A percentile compares a stretch with the other conserved stretches of the same genome.
These are phyloP conservation scores for Trichoderma gracile DNA, from an alignment of 2,329 filamentous ascomycete species.

Conservation along the genomic window DNA sequence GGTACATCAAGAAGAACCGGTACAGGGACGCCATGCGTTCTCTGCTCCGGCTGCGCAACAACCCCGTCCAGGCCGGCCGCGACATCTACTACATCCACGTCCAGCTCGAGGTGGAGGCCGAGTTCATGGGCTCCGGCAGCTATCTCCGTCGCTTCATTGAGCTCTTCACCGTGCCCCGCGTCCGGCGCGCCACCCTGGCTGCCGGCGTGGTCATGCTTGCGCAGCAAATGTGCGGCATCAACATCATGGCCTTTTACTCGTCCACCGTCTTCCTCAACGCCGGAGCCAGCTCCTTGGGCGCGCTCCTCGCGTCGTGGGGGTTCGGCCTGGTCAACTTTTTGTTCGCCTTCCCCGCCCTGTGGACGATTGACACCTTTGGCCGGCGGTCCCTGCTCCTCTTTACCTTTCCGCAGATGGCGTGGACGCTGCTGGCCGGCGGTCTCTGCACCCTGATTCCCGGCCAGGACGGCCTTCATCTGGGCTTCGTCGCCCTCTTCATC, in stretches of 20 bases:
- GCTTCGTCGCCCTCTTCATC: slow-evolving; percentile 57
- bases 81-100: slow-evolving; percentile 66
- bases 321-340: slow-evolving; percentile 61
- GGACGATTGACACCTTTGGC: slow-evolving; percentile 60
- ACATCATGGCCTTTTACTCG: slow-evolving; percentile 76
- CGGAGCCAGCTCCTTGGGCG: slow-evolving; percentile 55
- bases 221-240: slow-evolving; percentile 70
- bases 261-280: slow-evolving; percentile 62
- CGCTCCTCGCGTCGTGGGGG: slow-evolving; percentile 60
- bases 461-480: slow-evolving; percentile 37
- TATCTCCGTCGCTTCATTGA: slow-evolving; percentile 64
- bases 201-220: slow-evolving; percentile 80
- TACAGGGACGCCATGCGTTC: slow-evolving; percentile 62
- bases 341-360: slow-evolving; percentile 60
- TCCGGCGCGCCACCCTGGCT: slow-evolving; percentile 72
- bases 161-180: slow-evolving; percentile 67
- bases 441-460: slow-evolving; percentile 55
- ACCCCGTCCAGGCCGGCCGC: slow-evolving; percentile 58
- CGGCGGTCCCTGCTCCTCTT: slow-evolving; percentile 51
- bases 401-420: slow-evolving; percentile 47
- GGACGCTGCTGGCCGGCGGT: slow-evolving; percentile 44
- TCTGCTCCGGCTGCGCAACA: slow-evolving; percentile 53
- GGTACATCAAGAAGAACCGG: slow-evolving; percentile 66
- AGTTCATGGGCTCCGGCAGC: slow-evolving; percentile 52
- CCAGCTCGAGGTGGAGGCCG: slow-evolving; percentile 61